These are phyloP conservation scores for Daedalea quercina DNA, from an alignment of 768 basidiomycete species.

Conservation along the genomic window DNA sequence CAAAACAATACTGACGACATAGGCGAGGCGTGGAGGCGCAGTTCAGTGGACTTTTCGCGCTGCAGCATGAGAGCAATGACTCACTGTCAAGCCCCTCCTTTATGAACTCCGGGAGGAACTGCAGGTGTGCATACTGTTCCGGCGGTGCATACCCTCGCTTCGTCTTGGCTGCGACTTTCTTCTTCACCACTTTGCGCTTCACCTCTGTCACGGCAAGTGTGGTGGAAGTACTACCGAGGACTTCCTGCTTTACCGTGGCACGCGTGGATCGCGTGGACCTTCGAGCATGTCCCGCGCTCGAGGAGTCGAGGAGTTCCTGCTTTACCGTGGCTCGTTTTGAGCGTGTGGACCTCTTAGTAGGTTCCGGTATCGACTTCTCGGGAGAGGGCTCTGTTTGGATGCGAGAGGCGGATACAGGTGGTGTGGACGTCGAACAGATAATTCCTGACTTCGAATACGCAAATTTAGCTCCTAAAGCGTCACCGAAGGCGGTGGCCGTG, in stretches of 20 bases:
- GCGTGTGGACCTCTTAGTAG: too few relatives aligned
- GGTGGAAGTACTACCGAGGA: neutral
- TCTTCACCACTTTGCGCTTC: neutral
- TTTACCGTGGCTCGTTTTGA: too few relatives aligned
- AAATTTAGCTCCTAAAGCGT: too few relatives aligned
- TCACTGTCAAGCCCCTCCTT: conserved; percentile 50
- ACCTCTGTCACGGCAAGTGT: neutral
- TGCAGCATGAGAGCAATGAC: neutral
- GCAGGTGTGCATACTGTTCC: conserved; percentile 45
- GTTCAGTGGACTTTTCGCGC: neutral
- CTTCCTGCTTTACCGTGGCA: neutral
- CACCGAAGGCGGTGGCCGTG: too few relatives aligned
- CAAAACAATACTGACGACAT: conserved; percentile 76
- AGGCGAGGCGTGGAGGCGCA: neutral
- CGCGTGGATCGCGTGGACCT: neutral
- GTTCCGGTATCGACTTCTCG: too few relatives aligned
- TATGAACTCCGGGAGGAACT: conserved; percentile 46
- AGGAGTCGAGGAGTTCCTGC: too few relatives aligned
- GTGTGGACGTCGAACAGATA: too few relatives aligned
- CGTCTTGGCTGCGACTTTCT: conserved; percentile 13
- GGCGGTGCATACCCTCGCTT: conserved; percentile 44
- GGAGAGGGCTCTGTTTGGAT: too few relatives aligned
- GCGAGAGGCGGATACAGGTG: too few relatives aligned
- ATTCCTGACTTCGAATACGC: too few relatives aligned
- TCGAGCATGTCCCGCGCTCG: too few relatives aligned